Base-by-base conservation (phyloP, 2,329 filamentous ascomycete genomes). In the Fonsecaea pedrosoi region DNA sequence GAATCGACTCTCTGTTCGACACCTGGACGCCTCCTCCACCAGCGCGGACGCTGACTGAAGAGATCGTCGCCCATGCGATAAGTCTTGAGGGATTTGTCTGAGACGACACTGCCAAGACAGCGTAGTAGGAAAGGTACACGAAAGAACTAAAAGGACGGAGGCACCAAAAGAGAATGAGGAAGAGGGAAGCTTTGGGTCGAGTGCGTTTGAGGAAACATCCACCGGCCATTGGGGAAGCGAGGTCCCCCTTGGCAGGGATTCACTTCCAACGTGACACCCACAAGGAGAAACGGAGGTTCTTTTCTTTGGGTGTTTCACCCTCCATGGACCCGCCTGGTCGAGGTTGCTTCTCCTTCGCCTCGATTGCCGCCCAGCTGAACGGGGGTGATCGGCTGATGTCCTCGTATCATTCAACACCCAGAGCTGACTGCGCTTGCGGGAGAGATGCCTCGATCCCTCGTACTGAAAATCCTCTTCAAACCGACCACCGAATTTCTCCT, bases 221-320 rank as follows among this genome's bases (percentile, higher is more conserved):
- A 45, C 40, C n/a, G 40, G 25, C n/a, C 40, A 25, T 9, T 50
- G 18, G 45, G 18, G 45, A 21, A 50, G 18, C 45, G 45, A 50
- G 21, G 15, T 2, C 25, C 18, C 15, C 18, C 45, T 50, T 50
- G 45, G 18, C 45, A 50, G 21, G 45, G 21, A 50, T 18, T 50
- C 45, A n/a, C 45, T 50, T 25, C 45, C 45, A 50, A 15, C 45
- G 45, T 50, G 45, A 25, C 18, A 50, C 45, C 45, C 25, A 50
- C 12, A 9, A 25, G 45, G 45, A 50, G 45, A 48, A 25, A 25
- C n/a, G 45, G 10, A 25, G 25, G 25, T 3, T 50, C 12, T 21
- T 25, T 50, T 50, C 45, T 25, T 21, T 50, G 45, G 18, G 18
- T 25, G 45, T 50, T 50, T 50, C 45, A 50, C 45, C 10, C 45